Evolutionary conservation across 495 filamentous ascomycete species (phyloP).

Genomic region (Penicillium paxilli): DNA sequence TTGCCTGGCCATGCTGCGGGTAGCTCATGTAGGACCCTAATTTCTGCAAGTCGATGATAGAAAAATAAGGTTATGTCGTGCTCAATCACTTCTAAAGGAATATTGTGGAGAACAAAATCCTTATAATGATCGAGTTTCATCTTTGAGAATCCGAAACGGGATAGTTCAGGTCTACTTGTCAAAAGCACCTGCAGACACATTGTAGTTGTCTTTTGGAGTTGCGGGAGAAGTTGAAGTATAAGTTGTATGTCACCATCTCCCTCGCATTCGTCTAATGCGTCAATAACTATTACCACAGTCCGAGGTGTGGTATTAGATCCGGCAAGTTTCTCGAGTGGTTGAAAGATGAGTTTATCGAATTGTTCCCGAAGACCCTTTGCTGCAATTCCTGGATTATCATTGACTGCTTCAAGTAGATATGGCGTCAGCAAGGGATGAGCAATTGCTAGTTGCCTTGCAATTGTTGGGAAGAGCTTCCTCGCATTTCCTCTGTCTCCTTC

Average conservation of each 20-base stretch:
- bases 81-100: neutral
- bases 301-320: slow-evolving; percentile 23
- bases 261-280: neutral
- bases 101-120: neutral
- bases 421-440: neutral
- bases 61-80: slow-evolving; percentile 17
- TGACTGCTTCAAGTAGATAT: neutral
- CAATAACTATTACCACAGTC: neutral
- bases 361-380: neutral
- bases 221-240: neutral
- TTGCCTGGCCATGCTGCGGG: slow-evolving; percentile 40
- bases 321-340: neutral
- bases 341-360: neutral
- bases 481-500: neutral
- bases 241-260: neutral
- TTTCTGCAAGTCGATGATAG: slow-evolving; percentile 19
- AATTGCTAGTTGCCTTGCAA: neutral
- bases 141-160: neutral
- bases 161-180: neutral
- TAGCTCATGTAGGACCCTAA: slow-evolving; percentile 11
- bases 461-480: neutral
- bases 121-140: neutral
- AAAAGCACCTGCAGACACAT: neutral
- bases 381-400: neutral
- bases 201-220: neutral